Evolutionary conservation across 768 basidiomycete genomes (phyloP), one percentile per base, ranked within the genome.

Genomic region (Psilocybe cyanescens): DNA sequence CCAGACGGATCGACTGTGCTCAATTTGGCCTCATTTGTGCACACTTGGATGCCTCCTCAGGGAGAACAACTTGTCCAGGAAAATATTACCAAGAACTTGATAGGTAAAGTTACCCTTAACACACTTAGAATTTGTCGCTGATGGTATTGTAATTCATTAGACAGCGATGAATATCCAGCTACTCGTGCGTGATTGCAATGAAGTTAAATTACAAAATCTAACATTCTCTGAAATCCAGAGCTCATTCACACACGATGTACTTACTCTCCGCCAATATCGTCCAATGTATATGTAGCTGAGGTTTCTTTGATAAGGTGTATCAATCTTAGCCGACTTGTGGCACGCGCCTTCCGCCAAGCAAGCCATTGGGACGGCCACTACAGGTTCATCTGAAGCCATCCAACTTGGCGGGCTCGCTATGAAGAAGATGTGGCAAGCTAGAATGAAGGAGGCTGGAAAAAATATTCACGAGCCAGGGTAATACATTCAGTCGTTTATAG

Each of bases 401-500:
- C 86, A 87, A 72, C 84, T 92, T 3, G 89, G 88, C n/a, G 89
- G 89, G 12, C 78, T 92, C 8, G 89, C 90, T 3, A 83, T 90
- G 81, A 92, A 91, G 77, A 84, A 83, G 64, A 78, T 83, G 8
- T 91, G 90, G 90, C 89, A 86, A 77, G 79, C 79, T 28, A 81
- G 79, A 28, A 86, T 88, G 47, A 90, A 89, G 67, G 83, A 83
- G 17, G 83, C 83, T 11, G 84, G 86, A 44, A 84, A 87, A 68
- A 85, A 81, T 73, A 88, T 91, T 39, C 92, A 94, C 66, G 85
- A 91, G 57, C 88, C 96, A 69, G 89, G 90, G 89, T 81, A 68
- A 46, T 76, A 45, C 2, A n/a, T 8, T n/a, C 35, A 47, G n/a
- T 35, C 30, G 9, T 46, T 28, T 35, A 45, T 41, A 46, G 51